Conservation (phyloP, 75 land plant species). For the Pinus tabuliformis region DNA sequence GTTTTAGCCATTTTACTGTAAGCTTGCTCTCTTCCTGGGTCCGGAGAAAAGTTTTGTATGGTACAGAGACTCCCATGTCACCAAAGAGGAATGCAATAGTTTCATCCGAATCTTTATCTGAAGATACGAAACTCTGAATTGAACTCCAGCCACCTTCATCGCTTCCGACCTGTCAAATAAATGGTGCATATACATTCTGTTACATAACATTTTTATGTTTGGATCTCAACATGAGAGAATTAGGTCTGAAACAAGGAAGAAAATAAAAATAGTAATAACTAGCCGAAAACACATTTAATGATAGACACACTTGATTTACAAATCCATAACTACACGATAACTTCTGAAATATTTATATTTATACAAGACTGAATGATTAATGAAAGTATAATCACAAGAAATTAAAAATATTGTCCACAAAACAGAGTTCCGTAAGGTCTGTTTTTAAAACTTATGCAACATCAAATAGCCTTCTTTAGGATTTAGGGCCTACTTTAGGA, state of each 20-base stretch:
- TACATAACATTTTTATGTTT: too few species aligned
- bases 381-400: background rate
- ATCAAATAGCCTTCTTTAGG: too few species aligned
- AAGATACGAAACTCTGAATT: constrained; percentile 66
- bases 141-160: constrained; percentile 73
- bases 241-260: background rate
- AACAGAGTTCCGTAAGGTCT: background rate
- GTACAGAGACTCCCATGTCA: constrained; percentile 39
- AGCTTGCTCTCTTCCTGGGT: constrained; percentile 64
- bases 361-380: background rate
- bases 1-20: constrained; percentile 78
- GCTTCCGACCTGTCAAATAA: constrained; percentile 72
- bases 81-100: constrained; percentile 72
- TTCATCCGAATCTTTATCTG: constrained; percentile 50
- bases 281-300: background rate
- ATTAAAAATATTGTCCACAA: background rate
- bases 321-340: background rate
- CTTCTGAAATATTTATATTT: background rate
- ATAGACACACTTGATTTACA: background rate
- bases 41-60: constrained; percentile 38
- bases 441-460: background rate
- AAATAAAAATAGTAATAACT: background rate
- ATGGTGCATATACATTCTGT: background rate
- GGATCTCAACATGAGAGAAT: background rate
- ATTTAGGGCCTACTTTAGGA: too few species aligned